These are phyloP conservation scores for Bipolaris oryzae DNA, from an alignment of 2,329 filamentous ascomycete genomes.

Conservation along the genomic window DNA sequence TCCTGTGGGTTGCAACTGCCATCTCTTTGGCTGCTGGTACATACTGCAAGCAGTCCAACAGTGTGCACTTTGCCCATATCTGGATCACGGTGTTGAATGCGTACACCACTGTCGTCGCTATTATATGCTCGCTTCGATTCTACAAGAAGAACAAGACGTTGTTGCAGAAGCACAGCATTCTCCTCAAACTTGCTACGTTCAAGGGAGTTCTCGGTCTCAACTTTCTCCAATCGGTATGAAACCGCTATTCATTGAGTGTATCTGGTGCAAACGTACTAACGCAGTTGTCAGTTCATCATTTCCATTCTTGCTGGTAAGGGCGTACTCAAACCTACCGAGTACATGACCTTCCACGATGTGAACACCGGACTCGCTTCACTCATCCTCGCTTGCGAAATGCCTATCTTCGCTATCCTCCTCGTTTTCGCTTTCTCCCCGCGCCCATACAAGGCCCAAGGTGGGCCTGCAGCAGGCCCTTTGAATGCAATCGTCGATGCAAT, in stretches of 20 bases:
- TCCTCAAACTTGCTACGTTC: constrained; percentile 41
- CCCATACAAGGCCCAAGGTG: constrained; percentile 24
- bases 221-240: constrained; percentile 36
- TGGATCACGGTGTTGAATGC: constrained; percentile 36
- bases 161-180: constrained; percentile 31
- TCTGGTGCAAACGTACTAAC: background rate
- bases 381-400: constrained; percentile 43
- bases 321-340: constrained; percentile 30
- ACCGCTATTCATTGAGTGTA: background rate
- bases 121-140: constrained; percentile 33
- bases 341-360: constrained; percentile 41
- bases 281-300: constrained; percentile 30
- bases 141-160: constrained; percentile 30
- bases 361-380: constrained; percentile 34
- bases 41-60: constrained; percentile 41
- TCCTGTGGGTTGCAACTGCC: constrained; percentile 38
- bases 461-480: constrained; percentile 24
- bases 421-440: constrained; percentile 34
- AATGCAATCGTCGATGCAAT: constrained; percentile 35
- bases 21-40: constrained; percentile 30
- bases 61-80: constrained; percentile 38
- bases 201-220: constrained; percentile 43
- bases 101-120: constrained; percentile 26
- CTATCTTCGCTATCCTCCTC: constrained; percentile 37
- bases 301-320: constrained; percentile 35